Base-by-base conservation (phyloP, 2,329 filamentous ascomycete genomes). In the Fusarium sp. region DNA sequence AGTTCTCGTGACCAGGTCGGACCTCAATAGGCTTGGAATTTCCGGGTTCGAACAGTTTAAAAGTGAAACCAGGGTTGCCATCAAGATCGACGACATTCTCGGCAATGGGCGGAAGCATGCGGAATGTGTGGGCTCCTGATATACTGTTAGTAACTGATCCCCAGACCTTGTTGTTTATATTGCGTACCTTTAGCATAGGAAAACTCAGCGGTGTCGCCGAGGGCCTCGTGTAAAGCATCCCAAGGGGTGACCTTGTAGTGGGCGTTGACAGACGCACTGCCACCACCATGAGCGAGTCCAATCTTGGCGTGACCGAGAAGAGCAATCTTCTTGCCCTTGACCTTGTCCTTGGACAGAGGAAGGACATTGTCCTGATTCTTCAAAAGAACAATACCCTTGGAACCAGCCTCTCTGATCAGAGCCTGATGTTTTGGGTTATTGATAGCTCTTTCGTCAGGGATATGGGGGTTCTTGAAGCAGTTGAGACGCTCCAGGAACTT, bases 341-440 rank as follows among this genome's bases (percentile, higher is more conserved):
- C 57, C 58, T 73, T 73, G 1, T 75, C 73, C 33, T 68, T 74
- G 4, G 84, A 80, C 67, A 90, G 84, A 5, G 88, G 88, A 17
- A 91, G 78, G 14, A 89, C 76, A 5, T 78, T 77, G 6, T 83
- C 82, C 60, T 89, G 83, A 67, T 91, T 91, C 76, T 90, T 91
- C 49, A 91, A 76, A 13, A 91, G 78, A 1, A 88, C 89, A 25
- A 91, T 75, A 1, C 88, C 88, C 75, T 90, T 86, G 9, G 74
- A 71, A 15, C 74, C 74, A 33, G 72, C 74, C 46, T 76, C 74
- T 22, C 74, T 65, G n/a, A 76, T 76, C 10, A 76, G 53, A 17
- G 73, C 68, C 13, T 65, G 73, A 20, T 76, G 71, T 55, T 81
- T 77, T 11, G 77, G 77, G 54, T 72, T 75, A 45, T 78, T 70